Evolutionary conservation across 2,329 filamentous ascomycete genomes (phyloP).

Genomic region (Venturia aucupariae): DNA sequence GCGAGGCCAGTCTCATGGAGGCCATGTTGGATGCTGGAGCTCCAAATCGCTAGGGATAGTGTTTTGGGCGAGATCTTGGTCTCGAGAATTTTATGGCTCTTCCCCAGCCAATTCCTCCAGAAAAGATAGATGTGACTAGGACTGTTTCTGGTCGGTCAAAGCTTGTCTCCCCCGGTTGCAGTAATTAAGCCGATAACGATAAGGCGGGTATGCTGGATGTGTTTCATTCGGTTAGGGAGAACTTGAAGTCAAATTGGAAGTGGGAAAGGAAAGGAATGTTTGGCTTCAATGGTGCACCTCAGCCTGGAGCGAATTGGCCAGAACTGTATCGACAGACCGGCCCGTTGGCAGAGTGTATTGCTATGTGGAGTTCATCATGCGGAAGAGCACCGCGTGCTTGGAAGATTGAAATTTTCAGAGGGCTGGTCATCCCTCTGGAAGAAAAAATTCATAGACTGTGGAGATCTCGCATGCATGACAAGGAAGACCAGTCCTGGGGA

Average conservation of each 20-base stretch:
- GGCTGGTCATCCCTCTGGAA: not conserved
- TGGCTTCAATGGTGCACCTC: not conserved
- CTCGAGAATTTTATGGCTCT: not conserved
- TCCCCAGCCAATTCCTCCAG: not conserved
- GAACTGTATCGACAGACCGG: not conserved
- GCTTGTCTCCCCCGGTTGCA: not conserved
- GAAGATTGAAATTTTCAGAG: not conserved
- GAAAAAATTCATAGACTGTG: not conserved
- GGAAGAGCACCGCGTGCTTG: not conserved
- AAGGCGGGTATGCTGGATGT: not conserved
- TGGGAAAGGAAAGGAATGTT: not conserved
- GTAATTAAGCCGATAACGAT: not conserved
- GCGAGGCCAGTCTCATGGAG: not conserved
- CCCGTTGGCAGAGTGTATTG: not conserved
- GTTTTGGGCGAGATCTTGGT: not conserved
- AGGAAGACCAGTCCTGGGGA: conserved; percentile 1
- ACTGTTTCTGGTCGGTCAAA: conserved; percentile 1
- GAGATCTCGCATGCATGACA: not conserved
- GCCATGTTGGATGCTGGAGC: conserved; percentile 4
- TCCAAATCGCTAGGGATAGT: not conserved
- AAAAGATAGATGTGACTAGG: not conserved
- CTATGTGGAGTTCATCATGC: not conserved
- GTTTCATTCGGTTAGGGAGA: too few relatives aligned
- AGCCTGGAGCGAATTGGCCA: not conserved
- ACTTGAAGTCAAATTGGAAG: too few relatives aligned